Evolutionary conservation across 176 grass and related monocot genomes (phyloP).

Genomic region (Juncus inflexus): DNA sequence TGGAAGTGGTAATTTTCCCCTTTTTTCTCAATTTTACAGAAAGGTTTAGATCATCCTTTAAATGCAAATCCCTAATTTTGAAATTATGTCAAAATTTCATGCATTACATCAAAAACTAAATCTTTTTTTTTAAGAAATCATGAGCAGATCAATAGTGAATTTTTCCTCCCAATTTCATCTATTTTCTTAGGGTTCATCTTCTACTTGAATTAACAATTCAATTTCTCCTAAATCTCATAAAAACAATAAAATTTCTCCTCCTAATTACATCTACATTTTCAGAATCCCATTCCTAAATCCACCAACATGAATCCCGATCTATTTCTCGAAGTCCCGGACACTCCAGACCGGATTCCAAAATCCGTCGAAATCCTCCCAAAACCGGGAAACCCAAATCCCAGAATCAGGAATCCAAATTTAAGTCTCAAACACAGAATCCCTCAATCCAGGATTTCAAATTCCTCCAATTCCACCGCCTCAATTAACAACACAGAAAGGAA

Average conservation of each 20-base stretch:
- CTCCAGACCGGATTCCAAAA: slow-evolving; percentile 43
- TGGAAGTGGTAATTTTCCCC: too few relatives aligned
- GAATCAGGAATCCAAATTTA: slow-evolving; percentile 25
- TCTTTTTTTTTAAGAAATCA: too few relatives aligned
- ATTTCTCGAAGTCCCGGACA: slow-evolving; percentile 64
- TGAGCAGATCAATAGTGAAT: too few relatives aligned
- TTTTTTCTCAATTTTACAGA: too few relatives aligned
- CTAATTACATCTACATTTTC: slow-evolving; percentile 2
- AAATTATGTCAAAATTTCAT: too few relatives aligned
- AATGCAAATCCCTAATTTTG: too few relatives aligned
- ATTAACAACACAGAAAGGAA: slow-evolving; percentile 23
- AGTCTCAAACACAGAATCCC: slow-evolving; percentile 15
- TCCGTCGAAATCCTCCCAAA: slow-evolving; percentile 13
- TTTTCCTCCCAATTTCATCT: too few relatives aligned
- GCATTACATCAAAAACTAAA: too few relatives aligned
- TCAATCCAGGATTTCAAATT: slow-evolving; percentile 13
- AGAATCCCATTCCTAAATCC: slow-evolving; percentile 27
- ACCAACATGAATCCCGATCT: slow-evolving; percentile 47
- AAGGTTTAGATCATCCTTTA: too few relatives aligned
- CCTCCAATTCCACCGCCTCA: slow-evolving; percentile 28
- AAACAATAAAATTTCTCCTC: neutral
- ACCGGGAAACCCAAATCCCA: slow-evolving; percentile 20
- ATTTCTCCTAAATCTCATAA: neutral
- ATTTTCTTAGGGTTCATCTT: too few relatives aligned
- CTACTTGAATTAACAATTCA: neutral